phyloP scores from a whole-genome alignment of 805 yeast genomes.

The Metschnikowia orientalis region DNA sequence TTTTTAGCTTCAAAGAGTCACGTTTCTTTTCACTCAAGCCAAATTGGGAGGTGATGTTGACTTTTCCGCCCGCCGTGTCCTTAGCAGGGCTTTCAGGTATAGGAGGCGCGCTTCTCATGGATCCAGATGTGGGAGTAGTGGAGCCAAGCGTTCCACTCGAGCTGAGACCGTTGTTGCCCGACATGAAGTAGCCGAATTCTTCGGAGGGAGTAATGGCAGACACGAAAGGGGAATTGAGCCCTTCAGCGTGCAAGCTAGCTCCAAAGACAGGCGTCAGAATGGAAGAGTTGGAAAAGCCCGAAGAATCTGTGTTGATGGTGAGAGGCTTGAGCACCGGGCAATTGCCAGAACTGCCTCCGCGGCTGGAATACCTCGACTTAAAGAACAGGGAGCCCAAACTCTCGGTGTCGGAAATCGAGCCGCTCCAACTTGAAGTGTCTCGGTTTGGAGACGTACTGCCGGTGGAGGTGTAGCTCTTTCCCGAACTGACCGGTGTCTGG shows the following conservation, averaged over 20 bases:
- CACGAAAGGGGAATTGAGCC: conserved; percentile 41
- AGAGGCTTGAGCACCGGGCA: conserved; percentile 31
- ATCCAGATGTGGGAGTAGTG: conserved; percentile 3
- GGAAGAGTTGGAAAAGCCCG: background rate
- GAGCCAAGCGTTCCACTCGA: background rate
- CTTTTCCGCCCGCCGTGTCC: conserved; percentile 17
- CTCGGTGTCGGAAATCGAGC: conserved; percentile 25
- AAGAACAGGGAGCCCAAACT: conserved; percentile 22
- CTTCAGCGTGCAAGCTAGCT: conserved; percentile 8
- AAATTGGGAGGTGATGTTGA: conserved; percentile 29
- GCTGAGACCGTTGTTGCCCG: conserved; percentile 15
- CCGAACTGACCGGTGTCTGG: conserved; percentile 37
- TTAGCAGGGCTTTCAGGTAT: conserved; percentile 12
- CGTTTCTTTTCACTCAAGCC: conserved; percentile 43
- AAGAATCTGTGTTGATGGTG: conserved; percentile 34
- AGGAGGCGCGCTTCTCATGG: conserved; percentile 11
- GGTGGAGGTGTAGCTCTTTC: conserved; percentile 28
- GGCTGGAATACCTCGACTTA: conserved; percentile 14
- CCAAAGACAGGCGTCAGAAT: conserved; percentile 8
- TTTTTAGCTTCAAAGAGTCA: conserved; percentile 40
- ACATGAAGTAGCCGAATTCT: conserved; percentile 29
- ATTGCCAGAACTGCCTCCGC: conserved; percentile 16
- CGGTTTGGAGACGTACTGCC: conserved; percentile 16
- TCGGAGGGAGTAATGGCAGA: conserved; percentile 36
- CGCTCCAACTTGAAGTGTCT: conserved; percentile 4